Percentiles rank a stretch among this genome's conserved stretches.
phyloP scores from a whole-genome alignment of 768 basidiomycete species.

The Tylopilus sp. region DNA sequence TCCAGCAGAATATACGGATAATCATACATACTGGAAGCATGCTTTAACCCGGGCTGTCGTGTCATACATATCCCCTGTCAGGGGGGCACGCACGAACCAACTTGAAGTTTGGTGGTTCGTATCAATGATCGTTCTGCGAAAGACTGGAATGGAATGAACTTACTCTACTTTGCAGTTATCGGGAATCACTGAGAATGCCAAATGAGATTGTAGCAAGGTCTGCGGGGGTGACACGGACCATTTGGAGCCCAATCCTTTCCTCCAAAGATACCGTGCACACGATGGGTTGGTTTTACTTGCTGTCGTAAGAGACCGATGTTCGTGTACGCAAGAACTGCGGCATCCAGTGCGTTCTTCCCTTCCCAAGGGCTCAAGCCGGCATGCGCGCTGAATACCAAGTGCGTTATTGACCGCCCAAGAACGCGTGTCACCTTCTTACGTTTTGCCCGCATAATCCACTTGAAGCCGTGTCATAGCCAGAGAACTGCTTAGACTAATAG shows the following conservation, averaged over 20 bases:
- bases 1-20: conserved; percentile 55
- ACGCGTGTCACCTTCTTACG: conserved; percentile 39
- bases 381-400: conserved; percentile 52
- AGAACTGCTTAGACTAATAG: conserved; percentile 58
- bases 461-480: conserved; percentile 57
- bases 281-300: conserved; percentile 71
- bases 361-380: conserved; percentile 83
- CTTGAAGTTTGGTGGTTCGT: conserved; percentile 52
- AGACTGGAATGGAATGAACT: conserved; percentile 43
- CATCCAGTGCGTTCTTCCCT: conserved; percentile 79
- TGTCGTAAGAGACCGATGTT: conserved; percentile 81
- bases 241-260: conserved; percentile 74
- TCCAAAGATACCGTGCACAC: conserved; percentile 77
- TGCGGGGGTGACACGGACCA: conserved; percentile 38
- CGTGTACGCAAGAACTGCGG: conserved; percentile 78
- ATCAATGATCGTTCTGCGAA: neutral
- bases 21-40: conserved; percentile 61
- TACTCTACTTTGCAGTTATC: conserved; percentile 73
- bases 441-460: conserved; percentile 70
- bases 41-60: conserved; percentile 58
- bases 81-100: conserved; percentile 73
- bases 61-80: conserved; percentile 52
- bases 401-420: conserved; percentile 33
- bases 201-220: neutral
- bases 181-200: conserved; percentile 71